These are phyloP conservation scores for Naganishia vishniacii DNA, from an alignment of 768 basidiomycete species.

Conservation along the genomic window DNA sequence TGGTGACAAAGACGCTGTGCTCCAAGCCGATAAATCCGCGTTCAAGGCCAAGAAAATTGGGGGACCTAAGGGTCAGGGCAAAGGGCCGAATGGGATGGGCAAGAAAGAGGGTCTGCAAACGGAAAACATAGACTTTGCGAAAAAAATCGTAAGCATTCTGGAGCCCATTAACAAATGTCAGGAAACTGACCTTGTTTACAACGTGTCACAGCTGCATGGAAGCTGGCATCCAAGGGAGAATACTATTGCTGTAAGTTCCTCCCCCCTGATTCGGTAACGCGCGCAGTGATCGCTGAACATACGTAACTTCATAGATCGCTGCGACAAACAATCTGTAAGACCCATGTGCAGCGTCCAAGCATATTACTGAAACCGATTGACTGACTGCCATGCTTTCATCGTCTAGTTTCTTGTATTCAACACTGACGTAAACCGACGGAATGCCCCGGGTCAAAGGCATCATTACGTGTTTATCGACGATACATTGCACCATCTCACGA, in stretches of 20 bases:
- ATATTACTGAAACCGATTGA: neutral
- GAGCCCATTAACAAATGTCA: neutral
- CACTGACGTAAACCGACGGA: constrained; percentile 32
- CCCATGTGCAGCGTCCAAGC: constrained; percentile 44
- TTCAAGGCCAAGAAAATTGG: constrained; percentile 99
- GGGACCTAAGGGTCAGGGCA: constrained; percentile 59
- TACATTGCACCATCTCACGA: constrained; percentile 12
- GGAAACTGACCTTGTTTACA: constrained; percentile 40
- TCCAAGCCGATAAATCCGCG: constrained; percentile 98
- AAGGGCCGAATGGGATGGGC: constrained; percentile 58
- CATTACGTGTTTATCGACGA: neutral
- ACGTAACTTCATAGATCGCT: constrained; percentile 62
- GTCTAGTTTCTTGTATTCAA: constrained; percentile 47
- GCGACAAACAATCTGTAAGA: constrained; percentile 95
- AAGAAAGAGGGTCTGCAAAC: constrained; percentile 70
- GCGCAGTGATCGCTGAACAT: constrained; percentile 12
- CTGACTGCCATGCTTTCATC: neutral
- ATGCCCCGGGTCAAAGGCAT: neutral
- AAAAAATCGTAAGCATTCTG: constrained; percentile 44
- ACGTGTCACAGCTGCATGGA: constrained; percentile 37
- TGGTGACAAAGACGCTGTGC: constrained; percentile 78
- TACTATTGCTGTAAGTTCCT: constrained; percentile 77
- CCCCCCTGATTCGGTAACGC: neutral
- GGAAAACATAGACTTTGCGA: constrained; percentile 69
- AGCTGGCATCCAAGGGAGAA: constrained; percentile 96